Base-by-base conservation (phyloP, 2,329 filamentous ascomycete species). In the Ophiostoma ips region DNA sequence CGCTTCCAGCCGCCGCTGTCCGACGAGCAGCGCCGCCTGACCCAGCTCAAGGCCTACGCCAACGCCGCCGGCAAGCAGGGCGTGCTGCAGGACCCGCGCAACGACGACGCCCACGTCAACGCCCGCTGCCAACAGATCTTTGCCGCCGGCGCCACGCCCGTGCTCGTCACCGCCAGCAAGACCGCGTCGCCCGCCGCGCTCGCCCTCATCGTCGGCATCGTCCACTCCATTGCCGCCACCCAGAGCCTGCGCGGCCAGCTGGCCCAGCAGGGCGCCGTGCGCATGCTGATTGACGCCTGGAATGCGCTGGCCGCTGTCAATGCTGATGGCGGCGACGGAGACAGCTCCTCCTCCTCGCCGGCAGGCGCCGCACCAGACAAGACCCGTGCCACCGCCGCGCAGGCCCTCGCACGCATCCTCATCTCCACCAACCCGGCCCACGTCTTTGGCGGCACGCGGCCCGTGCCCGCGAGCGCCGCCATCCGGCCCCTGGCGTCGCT, bases 201-300 rank as follows among this genome's bases (percentile, higher is more conserved):
- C 9, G 73, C 77, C 15, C 77, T 94, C 28, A 81, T 84, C 49
- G 75, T 86, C 48, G 79, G 80, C 44, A 89, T 95, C 53, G 68
- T 96, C 33, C 77, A 86, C 53, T 79, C 87, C 0, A 70, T 98
- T 5, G 82, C 87, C 16, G 80, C 82, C 58, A 81, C 80, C n/a
- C 72, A 81, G 36, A 79, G 79, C 50, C 73, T 87, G 51, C 80
- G 92, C 11, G 85, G 87, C 1, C 74, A 78, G 46, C 79, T 98
- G 55, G 86, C 88, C 3, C 92, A 96, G 61, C 89, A 96, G 71
- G 92, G 92, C n/a, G 87, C 86, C 2, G 77, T 95, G 16, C 92
- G 84, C 58, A 75, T 95, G 1, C 73, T 96, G 19, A 75, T 96
- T 24, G 76, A 82, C 13, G 76, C 82, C 50, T 81, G 80, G 73